Percentiles rank a stretch among this genome's conserved stretches.
Evolutionary conservation across 495 filamentous ascomycete genomes (phyloP).

Genomic region (Tuber aestivum): DNA sequence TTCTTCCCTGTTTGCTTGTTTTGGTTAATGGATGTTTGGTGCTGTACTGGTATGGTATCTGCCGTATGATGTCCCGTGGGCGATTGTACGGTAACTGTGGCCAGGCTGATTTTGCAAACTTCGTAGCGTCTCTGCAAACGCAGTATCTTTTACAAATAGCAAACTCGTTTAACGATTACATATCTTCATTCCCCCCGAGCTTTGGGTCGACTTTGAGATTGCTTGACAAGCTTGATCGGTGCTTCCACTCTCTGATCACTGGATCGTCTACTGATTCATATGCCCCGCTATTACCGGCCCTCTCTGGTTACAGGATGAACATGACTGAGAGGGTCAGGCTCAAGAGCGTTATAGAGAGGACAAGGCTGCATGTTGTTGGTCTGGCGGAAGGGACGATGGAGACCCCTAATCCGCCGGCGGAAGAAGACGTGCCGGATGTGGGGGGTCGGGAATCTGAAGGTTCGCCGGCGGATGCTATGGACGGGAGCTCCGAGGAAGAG

Average conservation of each 20-base stretch:
- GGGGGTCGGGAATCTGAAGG: constrained; percentile 8
- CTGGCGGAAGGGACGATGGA: constrained; percentile 12
- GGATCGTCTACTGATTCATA: constrained; percentile 13
- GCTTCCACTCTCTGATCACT: constrained; percentile 38
- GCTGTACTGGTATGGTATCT: neutral
- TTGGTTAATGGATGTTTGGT: neutral
- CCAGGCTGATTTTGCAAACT: constrained; percentile 2
- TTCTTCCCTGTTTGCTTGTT: neutral
- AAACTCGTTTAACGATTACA: constrained; percentile 41
- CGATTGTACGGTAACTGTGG: neutral
- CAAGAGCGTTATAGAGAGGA: constrained; percentile 37
- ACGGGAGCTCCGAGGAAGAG: constrained; percentile 7
- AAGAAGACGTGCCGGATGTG: constrained; percentile 3
- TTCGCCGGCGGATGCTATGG: neutral
- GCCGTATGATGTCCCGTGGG: neutral
- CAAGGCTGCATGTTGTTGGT: constrained; percentile 39
- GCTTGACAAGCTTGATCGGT: constrained; percentile 36
- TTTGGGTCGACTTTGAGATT: constrained; percentile 25
- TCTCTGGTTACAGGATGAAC: constrained; percentile 20
- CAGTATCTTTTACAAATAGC: constrained; percentile 41
- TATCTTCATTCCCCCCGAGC: constrained; percentile 32
- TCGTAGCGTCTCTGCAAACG: constrained; percentile 35
- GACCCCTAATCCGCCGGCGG: constrained; percentile 7
- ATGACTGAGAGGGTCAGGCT: constrained; percentile 42
- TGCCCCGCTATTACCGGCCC: constrained; percentile 8